Conservation (phyloP, 2,329 filamentous ascomycete species). For the Verticillium alfalfae region DNA sequence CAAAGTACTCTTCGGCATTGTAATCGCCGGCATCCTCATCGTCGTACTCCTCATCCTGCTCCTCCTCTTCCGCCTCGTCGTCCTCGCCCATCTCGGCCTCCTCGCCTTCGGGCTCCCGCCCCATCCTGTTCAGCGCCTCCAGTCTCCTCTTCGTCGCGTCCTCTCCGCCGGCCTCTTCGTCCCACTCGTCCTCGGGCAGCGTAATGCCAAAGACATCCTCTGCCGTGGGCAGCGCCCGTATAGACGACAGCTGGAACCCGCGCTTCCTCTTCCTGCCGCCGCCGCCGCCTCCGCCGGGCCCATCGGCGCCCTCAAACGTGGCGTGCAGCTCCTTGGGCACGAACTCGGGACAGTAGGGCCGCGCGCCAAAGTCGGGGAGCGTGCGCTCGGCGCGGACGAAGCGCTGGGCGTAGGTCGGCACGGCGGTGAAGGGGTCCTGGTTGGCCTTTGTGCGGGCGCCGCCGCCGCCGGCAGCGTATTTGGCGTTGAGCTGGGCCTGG, state of each 20-base stretch:
- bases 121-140: slow-evolving; percentile 39
- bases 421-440: slow-evolving; percentile 51
- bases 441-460: slow-evolving; percentile 46
- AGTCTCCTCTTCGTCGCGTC: slow-evolving; percentile 29
- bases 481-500: slow-evolving; percentile 53
- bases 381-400: slow-evolving; percentile 46
- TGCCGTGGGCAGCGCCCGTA: slow-evolving; percentile 42
- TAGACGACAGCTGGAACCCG: slow-evolving; percentile 39
- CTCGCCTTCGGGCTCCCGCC: slow-evolving; percentile 32
- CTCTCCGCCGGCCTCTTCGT: slow-evolving; percentile 20
- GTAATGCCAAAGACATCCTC: slow-evolving; percentile 43
- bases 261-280: slow-evolving; percentile 21
- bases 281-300: slow-evolving; percentile 14
- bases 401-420: slow-evolving; percentile 53
- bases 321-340: slow-evolving; percentile 52
- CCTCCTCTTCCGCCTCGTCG: slow-evolving; percentile 38
- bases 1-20: slow-evolving; percentile 56
- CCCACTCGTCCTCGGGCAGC: not conserved
- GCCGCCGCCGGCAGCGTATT: slow-evolving; percentile 31
- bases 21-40: slow-evolving; percentile 58
- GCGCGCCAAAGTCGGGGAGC: slow-evolving; percentile 46
- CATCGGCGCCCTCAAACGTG: slow-evolving; percentile 42
- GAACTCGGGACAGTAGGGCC: slow-evolving; percentile 45
- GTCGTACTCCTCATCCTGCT: slow-evolving; percentile 46
- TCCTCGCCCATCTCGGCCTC: slow-evolving; percentile 44